Base-by-base conservation (phyloP, 164 flowering plant species). In the Stephania cephalantha region DNA sequence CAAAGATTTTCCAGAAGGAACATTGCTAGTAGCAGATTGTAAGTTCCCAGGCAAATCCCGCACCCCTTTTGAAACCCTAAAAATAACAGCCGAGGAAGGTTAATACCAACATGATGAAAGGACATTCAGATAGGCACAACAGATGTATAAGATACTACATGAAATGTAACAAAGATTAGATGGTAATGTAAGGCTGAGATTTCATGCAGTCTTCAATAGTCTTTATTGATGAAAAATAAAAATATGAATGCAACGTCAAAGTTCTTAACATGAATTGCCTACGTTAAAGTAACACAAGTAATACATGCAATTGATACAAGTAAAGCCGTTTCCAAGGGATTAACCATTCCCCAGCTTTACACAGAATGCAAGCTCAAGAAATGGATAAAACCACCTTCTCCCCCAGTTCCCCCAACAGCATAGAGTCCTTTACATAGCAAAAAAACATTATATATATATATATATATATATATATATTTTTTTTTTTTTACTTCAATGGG, bases 51-150 rank as follows among this genome's bases (percentile, higher is more conserved):
- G 96, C 52, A 93, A 68, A 72, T 91, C 94, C 76, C 90, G 85
- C 22, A 95, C 97, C 70, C 99, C 99, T 84, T 92, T 89, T 11
- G 98, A 89, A 78, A 95, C 98, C 83, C 97, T 94, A 81, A 69
- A 68, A 46, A 42, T 68, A 58, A 53, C n/a, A 69, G 22, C 13
- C 25, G 10, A 53, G n/a, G 6, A 52, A 68, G 25, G 4, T 66
- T 68, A 44, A 3, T 11, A 52, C 15, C 8, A 68, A n/a, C 20
- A 11, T 6, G 31, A 67, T 13, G 31, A 9, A 35, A 67, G 30
- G 10, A 46, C 15, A 18, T 2, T 15, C 4, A 29, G 12, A 18
- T 17, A 22, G 11, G 46, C 3, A 63, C 12, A 50, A 50, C 55
- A 9, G 4, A 7, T 35, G 42, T 15, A 50, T 50, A 50, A 50